These are phyloP conservation scores for Rhizomucor miehei DNA, from an alignment of 371 early-diverging fungal species.

Conservation along the genomic window DNA sequence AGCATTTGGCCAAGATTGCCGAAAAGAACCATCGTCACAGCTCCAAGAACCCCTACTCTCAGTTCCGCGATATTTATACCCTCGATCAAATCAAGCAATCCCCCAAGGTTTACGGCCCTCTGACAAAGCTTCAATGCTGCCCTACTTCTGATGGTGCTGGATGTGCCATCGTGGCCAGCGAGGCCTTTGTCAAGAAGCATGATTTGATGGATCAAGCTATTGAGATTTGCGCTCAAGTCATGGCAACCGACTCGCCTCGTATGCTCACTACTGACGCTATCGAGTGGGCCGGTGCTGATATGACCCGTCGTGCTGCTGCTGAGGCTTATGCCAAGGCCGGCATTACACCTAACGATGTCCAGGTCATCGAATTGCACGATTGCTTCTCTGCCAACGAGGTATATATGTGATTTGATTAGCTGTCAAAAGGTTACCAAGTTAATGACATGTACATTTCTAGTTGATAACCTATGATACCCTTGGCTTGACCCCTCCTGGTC, in stretches of 20 bases:
- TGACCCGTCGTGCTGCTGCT: constrained; percentile 70
- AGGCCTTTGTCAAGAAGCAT: constrained; percentile 66
- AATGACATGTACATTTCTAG: constrained; percentile 12
- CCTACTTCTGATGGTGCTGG: constrained; percentile 81
- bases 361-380: constrained; percentile 79
- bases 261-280: constrained; percentile 55
- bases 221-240: constrained; percentile 66
- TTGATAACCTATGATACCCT: constrained; percentile 78
- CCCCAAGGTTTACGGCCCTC: constrained; percentile 66
- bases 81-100: constrained; percentile 69
- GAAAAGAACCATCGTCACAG: constrained; percentile 80
- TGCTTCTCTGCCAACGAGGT: constrained; percentile 82
- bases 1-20: constrained; percentile 70
- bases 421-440: background rate
- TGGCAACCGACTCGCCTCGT: constrained; percentile 76
- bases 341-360: constrained; percentile 61
- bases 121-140: constrained; percentile 79
- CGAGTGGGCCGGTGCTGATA: constrained; percentile 73
- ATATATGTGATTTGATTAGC: background rate
- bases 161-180: constrained; percentile 69
- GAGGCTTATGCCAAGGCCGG: constrained; percentile 59
- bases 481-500: constrained; percentile 65
- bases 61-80: constrained; percentile 71
- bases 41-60: constrained; percentile 76
- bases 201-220: constrained; percentile 66